A percentile compares a stretch with the other conserved stretches of the same genome.
phyloP scores from a whole-genome alignment of 208 protist genomes.

The Crithidia thermophila region DNA sequence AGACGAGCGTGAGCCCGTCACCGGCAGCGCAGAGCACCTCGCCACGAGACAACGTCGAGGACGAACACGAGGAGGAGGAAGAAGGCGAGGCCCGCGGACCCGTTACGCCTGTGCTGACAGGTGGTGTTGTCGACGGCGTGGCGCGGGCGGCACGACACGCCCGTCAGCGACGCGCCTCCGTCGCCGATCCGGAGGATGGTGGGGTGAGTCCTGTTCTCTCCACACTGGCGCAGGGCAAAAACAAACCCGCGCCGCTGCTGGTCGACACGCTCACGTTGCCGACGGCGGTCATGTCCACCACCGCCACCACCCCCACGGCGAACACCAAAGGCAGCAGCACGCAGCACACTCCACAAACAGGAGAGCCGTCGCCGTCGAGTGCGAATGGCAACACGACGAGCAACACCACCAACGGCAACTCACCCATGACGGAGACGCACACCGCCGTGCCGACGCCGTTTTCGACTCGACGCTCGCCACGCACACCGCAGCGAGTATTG shows the following conservation, averaged over 20 bases:
- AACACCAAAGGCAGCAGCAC: not conserved
- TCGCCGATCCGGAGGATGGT: slow-evolving; percentile 1
- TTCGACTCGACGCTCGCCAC: not conserved
- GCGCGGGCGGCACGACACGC: not conserved
- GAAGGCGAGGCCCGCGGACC: not conserved
- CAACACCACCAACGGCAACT: not conserved
- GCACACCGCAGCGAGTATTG: not conserved
- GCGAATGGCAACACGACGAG: not conserved
- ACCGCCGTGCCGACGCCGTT: slow-evolving; percentile 4
- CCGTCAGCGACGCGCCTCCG: not conserved
- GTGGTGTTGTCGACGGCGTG: not conserved
- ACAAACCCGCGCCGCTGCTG: not conserved
- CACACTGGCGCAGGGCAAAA: not conserved
- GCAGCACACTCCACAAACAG: not conserved
- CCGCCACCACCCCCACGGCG: not conserved
- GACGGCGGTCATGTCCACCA: not conserved
- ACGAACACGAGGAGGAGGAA: not conserved
- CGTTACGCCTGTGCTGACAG: too few species aligned
- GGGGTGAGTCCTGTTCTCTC: slow-evolving; percentile 6
- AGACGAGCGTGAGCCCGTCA: too few species aligned
- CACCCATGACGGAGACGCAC: not conserved
- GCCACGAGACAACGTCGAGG: too few species aligned
- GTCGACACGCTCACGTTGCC: not conserved
- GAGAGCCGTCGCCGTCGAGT: not conserved
- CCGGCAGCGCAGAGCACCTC: too few species aligned